phyloP scores from a whole-genome alignment of 441 rosid genomes.

The Erysimum cheiri region DNA sequence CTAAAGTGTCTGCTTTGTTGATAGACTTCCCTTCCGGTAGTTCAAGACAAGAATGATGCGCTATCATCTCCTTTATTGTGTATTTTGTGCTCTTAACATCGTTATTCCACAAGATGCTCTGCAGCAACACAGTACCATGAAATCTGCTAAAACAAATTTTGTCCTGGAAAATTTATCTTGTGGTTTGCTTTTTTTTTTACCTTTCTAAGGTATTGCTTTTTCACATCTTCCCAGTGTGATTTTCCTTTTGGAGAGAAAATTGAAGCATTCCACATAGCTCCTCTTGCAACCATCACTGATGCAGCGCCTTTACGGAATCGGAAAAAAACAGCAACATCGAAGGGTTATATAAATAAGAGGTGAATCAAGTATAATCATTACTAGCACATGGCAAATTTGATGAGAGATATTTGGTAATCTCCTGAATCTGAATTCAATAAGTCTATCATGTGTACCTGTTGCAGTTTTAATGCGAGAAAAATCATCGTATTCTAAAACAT shows the following conservation, averaged over 20 bases:
- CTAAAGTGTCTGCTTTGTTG: conserved; percentile 73
- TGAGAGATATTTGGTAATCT: neutral
- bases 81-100: conserved; percentile 88
- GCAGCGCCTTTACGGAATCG: conserved; percentile 65
- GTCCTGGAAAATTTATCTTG: neutral
- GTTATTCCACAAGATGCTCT: conserved; percentile 93
- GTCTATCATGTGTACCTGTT: conserved; percentile 58
- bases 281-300: conserved; percentile 93
- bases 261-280: conserved; percentile 95
- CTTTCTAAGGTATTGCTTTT: conserved; percentile 74
- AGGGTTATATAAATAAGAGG: conserved; percentile 15
- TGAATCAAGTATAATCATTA: neutral
- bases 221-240: conserved; percentile 74
- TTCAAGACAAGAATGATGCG: conserved; percentile 85
- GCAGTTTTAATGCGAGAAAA: conserved; percentile 66
- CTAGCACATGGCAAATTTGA: neutral
- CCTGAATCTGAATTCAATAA: conserved; percentile 5
- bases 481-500: conserved; percentile 81
- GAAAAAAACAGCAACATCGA: neutral
- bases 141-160: conserved; percentile 23
- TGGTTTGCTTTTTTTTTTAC: conserved; percentile 48
- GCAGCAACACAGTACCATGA: conserved; percentile 44
- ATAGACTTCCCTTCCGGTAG: conserved; percentile 75
- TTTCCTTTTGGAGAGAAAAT: conserved; percentile 78
- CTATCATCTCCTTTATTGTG: conserved; percentile 78